Evolutionary conservation across 805 yeast species (phyloP), one percentile per base, ranked within the genome.

Genomic region (Sporopachydermia quercuum): DNA sequence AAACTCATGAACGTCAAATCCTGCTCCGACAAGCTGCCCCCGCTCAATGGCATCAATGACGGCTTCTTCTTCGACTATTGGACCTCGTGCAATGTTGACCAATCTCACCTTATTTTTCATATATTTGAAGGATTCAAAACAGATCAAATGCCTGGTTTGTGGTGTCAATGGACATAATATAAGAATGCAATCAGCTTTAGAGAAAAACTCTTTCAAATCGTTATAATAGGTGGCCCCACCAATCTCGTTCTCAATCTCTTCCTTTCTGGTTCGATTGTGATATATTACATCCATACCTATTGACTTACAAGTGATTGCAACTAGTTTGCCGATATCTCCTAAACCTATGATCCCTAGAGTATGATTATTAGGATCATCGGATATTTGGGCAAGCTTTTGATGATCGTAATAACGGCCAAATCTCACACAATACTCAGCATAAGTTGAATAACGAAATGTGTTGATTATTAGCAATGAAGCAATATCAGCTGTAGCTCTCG

Each of bases 1-100:
- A 46, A 61, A 61, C 42, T 62, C 68, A 42, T 60, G 63, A 13
- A 62, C 68, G 47, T 62, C 68, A 45, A 62, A 60, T 0, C 66
- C 68, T 13, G 63, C 65, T 18, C 68, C 66, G 8, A 61, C 62
- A 16, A 62, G 46, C 42, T 62, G 66, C 1, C 65, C 66, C 11
- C 61, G 45, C 35, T 62, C 60, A 15, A 62, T 38, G 1, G 66
- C 66, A 37, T 61, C 63, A 19, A 62, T 55, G 1, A 62, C 57
- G 0, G 66, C 63, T 8, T 53, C 55, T 39, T 62, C 63, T 41
- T 62, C 51, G 2, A 62, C 65, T 33, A 62, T 59, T 3, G 66
- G 65, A 1, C 66, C 66, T 42, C 68, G 52, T 2, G 65, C 66
- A 42, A 62, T 54, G 39, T 62, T 62, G 4, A 54, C 65, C 41